A percentile compares a stretch with the other conserved stretches of the same genome.
Conservation (phyloP, 208 protist genomes). For the Tritrichomonas foetus region DNA sequence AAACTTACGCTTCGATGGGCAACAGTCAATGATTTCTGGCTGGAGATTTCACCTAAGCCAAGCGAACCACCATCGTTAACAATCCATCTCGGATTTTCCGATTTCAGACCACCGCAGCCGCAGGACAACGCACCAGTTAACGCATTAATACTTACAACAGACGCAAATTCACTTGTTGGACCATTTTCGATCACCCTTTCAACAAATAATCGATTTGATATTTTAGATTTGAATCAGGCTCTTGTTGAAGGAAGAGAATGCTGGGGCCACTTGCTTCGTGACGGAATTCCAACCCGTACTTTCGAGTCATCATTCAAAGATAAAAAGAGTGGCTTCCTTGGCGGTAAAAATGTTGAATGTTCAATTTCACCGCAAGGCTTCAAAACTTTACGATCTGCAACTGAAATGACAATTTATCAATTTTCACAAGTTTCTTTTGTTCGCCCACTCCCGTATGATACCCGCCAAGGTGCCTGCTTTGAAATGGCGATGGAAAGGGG, state of each 20-base stretch:
- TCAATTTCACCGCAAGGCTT: neutral
- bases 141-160: neutral
- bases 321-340: neutral
- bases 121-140: neutral
- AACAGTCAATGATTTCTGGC: neutral
- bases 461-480: neutral
- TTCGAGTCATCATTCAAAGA: conserved; percentile 34
- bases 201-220: conserved; percentile 40
- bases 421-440: neutral
- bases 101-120: neutral
- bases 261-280: neutral
- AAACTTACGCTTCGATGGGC: neutral
- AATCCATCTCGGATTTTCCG: neutral
- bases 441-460: neutral
- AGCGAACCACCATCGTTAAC: neutral
- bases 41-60: conserved; percentile 2
- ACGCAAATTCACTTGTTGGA: neutral
- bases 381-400: neutral
- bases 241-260: neutral
- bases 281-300: neutral
- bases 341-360: neutral
- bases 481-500: neutral
- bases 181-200: neutral
- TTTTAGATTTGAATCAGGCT: neutral
- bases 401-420: neutral